Evolutionary conservation across 805 yeast species (phyloP), one percentile per base, ranked within the genome.

Genomic region (Candida nemodendra): DNA sequence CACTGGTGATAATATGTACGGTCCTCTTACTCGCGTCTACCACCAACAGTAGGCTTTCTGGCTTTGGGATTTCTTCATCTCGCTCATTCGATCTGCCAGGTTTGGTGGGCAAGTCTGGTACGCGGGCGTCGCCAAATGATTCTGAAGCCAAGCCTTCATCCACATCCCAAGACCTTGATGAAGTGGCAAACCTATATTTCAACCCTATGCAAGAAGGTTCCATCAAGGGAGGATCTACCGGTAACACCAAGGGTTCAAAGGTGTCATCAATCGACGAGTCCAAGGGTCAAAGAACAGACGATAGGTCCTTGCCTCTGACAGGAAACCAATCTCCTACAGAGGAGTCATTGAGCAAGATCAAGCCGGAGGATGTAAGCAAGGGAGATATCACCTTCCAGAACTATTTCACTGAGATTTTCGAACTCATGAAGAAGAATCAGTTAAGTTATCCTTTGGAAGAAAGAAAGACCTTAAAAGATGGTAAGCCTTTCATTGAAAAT

Each of bases 371-470:
- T 24, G 55, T 59, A 12, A 36, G 53, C 9, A 56, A 56, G 32
- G 64, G 64, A 29, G 64, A 59, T 41, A 50, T 54, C 5, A 56
- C 61, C 8, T 59, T 56, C 46, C 64, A 59, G 38, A 57, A 51
- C 29, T 59, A 53, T 30, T 61, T 60, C 32, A 50, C 47, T n/a
- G 57, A 57, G 30, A 53, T 60, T 8, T 57, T 61, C 27, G 56
- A 57, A 36, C 36, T 59, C 22, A 54, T 61, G 47, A 44, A 45
- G 28, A 51, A 50, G 16, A 61, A 61, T 34, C 55, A 51, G 32
- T 38, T 61, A 22, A 52, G 57, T 24, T 57, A 54, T 40, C 66
- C 66, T 8, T 44, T 61, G 17, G 51, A 47, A 18, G 59, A 62
- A 42, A 51, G 66, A 45, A 46, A 48, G 45, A 39, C 36, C 7